phyloP scores from a whole-genome alignment of 1,284 basidiomycete species.

The Megacollybia platyphylla region DNA sequence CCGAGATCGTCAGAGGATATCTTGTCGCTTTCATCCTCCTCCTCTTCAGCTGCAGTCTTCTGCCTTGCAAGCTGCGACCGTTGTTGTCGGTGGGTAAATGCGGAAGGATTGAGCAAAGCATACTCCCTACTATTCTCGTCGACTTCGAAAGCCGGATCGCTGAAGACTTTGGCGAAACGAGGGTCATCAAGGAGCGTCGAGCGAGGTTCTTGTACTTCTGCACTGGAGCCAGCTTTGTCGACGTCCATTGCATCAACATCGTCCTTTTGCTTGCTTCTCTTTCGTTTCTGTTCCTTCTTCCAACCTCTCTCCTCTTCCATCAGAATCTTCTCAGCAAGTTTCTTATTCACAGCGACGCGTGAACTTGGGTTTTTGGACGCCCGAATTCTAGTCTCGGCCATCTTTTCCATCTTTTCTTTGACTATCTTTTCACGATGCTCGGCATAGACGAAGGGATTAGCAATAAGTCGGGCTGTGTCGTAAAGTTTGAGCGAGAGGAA shows the following conservation, averaged over 20 bases:
- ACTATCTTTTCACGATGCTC: slow-evolving; percentile 88
- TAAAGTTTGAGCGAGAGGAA: slow-evolving; percentile 94
- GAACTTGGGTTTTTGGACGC: slow-evolving; percentile 42
- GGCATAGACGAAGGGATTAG: slow-evolving; percentile 91
- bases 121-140: slow-evolving; percentile 84
- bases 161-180: slow-evolving; percentile 87
- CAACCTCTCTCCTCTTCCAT: slow-evolving; percentile 62
- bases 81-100: slow-evolving; percentile 37
- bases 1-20: slow-evolving; percentile 59
- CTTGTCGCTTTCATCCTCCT: slow-evolving; percentile 80
- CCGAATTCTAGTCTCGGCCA: slow-evolving; percentile 88
- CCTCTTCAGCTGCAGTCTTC: slow-evolving; percentile 81
- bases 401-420: slow-evolving; percentile 83
- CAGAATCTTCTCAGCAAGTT: slow-evolving; percentile 77
- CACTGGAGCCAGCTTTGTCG: slow-evolving; percentile 27
- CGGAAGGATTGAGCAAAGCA: slow-evolving; percentile 83
- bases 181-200: slow-evolving; percentile 70
- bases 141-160: slow-evolving; percentile 89
- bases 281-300: slow-evolving; percentile 51
- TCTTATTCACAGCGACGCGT: slow-evolving; percentile 84
- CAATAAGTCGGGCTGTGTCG: slow-evolving; percentile 89
- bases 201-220: slow-evolving; percentile 18
- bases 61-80: slow-evolving; percentile 5
- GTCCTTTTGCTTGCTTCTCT: slow-evolving; percentile 18
- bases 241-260: slow-evolving; percentile 14